phyloP scores from a whole-genome alignment of 2,329 filamentous ascomycete genomes.

The Exserohilum rostratum region DNA sequence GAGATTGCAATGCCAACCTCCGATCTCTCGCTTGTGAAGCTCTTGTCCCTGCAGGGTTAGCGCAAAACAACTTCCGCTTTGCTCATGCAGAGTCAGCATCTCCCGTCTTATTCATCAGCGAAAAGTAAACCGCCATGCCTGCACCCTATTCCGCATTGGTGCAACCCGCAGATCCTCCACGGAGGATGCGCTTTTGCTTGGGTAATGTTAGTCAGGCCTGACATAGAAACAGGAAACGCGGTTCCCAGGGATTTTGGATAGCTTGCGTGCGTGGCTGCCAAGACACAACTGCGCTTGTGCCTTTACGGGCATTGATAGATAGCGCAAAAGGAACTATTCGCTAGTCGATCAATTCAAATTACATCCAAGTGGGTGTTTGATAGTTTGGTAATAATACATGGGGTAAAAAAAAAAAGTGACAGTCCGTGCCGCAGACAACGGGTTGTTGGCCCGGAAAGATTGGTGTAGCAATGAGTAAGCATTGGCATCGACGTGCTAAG shows the following conservation, averaged over 20 bases:
- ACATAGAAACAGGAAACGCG: slow-evolving; percentile 8
- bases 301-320: slow-evolving; percentile 18
- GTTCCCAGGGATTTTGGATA: background rate
- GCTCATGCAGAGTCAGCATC: slow-evolving; percentile 25
- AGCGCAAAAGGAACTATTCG: background rate
- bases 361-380: background rate
- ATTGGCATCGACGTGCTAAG: too few species aligned
- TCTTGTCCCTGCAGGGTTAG: slow-evolving; percentile 14
- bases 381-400: too few species aligned
- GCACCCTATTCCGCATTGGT: background rate
- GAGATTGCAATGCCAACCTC: slow-evolving; percentile 2
- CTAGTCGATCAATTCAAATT: background rate
- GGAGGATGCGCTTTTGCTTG: background rate
- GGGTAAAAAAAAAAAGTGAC: background rate
- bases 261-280: background rate
- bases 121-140: slow-evolving; percentile 6
- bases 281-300: slow-evolving; percentile 6
- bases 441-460: background rate
- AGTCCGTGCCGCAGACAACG: background rate
- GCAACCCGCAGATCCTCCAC: background rate
- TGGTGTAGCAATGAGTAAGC: background rate
- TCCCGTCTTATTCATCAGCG: slow-evolving; percentile 27
- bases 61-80: slow-evolving; percentile 12
- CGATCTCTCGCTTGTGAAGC: slow-evolving; percentile 17
- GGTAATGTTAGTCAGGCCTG: slow-evolving; percentile 17